A percentile compares a stretch with the other conserved stretches of the same genome.
These are phyloP conservation scores for Cutaneotrichosporon dermatis DNA, from an alignment of 1,284 basidiomycete genomes.

Conservation along the genomic window DNA sequence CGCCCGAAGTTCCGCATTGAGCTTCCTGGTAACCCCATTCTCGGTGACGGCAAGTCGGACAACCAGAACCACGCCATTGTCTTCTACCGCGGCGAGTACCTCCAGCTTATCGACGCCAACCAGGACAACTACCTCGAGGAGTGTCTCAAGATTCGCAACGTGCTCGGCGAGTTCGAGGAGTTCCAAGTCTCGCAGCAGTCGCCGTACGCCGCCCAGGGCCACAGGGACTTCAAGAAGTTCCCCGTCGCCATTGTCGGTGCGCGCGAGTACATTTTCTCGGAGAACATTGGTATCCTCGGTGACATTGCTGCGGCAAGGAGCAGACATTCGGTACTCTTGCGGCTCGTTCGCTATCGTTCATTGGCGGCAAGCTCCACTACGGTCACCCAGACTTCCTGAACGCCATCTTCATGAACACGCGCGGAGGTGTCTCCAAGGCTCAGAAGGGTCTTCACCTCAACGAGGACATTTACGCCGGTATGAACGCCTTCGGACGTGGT, in stretches of 20 bases:
- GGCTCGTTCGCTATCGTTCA: constrained; percentile 90
- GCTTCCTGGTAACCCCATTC: constrained; percentile 95
- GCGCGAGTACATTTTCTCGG: constrained; percentile 99
- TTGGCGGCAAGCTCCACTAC: constrained; percentile 98
- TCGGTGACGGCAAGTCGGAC: constrained; percentile 98
- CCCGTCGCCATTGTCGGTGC: constrained; percentile 98
- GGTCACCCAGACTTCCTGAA: constrained; percentile 98
- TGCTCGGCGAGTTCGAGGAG: constrained; percentile 98
- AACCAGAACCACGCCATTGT: constrained; percentile 99
- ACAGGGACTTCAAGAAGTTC: constrained; percentile 77
- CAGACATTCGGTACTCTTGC: constrained; percentile 98
- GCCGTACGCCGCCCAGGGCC: constrained; percentile 84
- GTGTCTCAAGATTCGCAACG: constrained; percentile 96
- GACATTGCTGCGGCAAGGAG: constrained; percentile 99
- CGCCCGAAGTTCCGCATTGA: constrained; percentile 98
- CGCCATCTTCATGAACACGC: constrained; percentile 95
- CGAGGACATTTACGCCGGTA: constrained; percentile 99
- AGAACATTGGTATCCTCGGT: constrained; percentile 98
- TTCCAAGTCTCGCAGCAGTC: constrained; percentile 74
- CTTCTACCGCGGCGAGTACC: constrained; percentile 97
- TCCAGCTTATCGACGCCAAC: constrained; percentile 98
- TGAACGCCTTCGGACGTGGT: constrained; percentile 96
- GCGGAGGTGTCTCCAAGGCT: constrained; percentile 96
- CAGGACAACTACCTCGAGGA: constrained; percentile 99
- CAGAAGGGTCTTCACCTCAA: constrained; percentile 98